Evolutionary conservation across 2,329 filamentous ascomycete species (phyloP), one percentile per base, ranked within the genome.

Genomic region (Calonectria honghensis): DNA sequence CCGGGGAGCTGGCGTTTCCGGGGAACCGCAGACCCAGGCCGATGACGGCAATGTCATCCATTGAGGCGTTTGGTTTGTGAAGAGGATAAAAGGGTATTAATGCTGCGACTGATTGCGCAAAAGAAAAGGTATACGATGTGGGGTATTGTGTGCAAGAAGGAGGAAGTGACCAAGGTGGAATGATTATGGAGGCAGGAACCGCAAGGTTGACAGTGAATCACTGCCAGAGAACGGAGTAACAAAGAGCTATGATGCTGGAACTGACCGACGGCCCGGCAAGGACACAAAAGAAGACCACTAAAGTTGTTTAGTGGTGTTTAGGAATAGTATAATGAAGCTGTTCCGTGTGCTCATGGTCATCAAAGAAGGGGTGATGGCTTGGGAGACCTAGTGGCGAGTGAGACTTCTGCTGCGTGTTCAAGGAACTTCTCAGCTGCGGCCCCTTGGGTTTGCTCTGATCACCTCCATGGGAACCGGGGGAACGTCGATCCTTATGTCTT

Each of bases 21-120:
- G 90, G 89, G 59, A 91, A 90, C 7, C 88, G 85, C 48, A 89
- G 86, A 11, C 87, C 87, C 72, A 91, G 83, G 20, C 90, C 90
- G 39, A 91, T 82, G 14, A 91, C 84, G 4, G 89, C 90, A 64
- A 91, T 87, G 65, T 89, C 88, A n/a, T 88, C 85, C 77, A 81
- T 83, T 13, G 54, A 24, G 45, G 45, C 45, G 45, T 24, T 63
- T 24, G 6, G 54, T n/a, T 10, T 24, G 32, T 32, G 32, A 37
- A n/a, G 32, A 31, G 4, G 13, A 11, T n/a, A 65, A 24, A 50
- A 11, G n/a, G 11, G 35, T 27, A 63, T 48, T 16, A 41, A 24
- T 27, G 57, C 41, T 27, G 16, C 13, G 18, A 29, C 9, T 27
- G 57, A 41, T 20, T 9, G 20, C 29, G 35, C 20, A 54, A 41